Evolutionary conservation across 2,329 filamentous ascomycete species (phyloP).

Genomic region (Ophiostoma pallidulum): DNA sequence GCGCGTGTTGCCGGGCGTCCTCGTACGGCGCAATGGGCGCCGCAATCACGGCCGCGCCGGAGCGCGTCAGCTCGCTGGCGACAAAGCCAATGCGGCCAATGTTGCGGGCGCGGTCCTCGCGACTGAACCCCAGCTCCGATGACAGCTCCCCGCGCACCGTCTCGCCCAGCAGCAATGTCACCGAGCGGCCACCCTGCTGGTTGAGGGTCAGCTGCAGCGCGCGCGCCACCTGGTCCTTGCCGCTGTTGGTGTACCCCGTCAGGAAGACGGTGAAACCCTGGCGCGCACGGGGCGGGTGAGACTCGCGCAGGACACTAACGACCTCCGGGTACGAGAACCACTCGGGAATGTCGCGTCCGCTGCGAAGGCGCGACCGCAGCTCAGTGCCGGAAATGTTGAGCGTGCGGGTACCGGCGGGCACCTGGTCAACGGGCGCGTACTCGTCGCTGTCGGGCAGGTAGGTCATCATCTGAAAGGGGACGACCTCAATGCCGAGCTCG

Average conservation of each 20-base stretch:
- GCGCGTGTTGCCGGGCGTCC: constrained; percentile 62
- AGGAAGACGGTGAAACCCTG: constrained; percentile 99
- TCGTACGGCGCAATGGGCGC: constrained; percentile 94
- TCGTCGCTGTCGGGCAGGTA: constrained; percentile 96
- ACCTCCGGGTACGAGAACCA: constrained; percentile 99
- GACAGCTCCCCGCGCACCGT: constrained; percentile 90
- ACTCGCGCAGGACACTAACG: constrained; percentile 90
- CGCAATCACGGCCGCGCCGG: constrained; percentile 89
- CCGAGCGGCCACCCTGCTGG: constrained; percentile 91
- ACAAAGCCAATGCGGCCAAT: constrained; percentile 95
- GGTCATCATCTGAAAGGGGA: constrained; percentile 99
- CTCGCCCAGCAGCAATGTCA: constrained; percentile 90
- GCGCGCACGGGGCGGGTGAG: constrained; percentile 78
- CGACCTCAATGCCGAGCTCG: constrained; percentile 96
- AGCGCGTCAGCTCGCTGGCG: constrained; percentile 83
- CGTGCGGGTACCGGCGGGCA: constrained; percentile 72
- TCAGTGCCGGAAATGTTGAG: constrained; percentile 83
- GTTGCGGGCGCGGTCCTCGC: constrained; percentile 87
- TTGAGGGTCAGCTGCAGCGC: constrained; percentile 95
- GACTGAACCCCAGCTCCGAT: constrained; percentile 89
- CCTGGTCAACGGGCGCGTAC: constrained; percentile 89
- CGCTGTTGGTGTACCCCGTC: constrained; percentile 91
- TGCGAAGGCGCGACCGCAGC: constrained; percentile 82
- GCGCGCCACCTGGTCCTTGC: constrained; percentile 93
- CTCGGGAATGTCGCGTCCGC: constrained; percentile 88